Evolutionary conservation across 768 basidiomycete species (phyloP).

Genomic region (Auriscalpium microsporum): DNA sequence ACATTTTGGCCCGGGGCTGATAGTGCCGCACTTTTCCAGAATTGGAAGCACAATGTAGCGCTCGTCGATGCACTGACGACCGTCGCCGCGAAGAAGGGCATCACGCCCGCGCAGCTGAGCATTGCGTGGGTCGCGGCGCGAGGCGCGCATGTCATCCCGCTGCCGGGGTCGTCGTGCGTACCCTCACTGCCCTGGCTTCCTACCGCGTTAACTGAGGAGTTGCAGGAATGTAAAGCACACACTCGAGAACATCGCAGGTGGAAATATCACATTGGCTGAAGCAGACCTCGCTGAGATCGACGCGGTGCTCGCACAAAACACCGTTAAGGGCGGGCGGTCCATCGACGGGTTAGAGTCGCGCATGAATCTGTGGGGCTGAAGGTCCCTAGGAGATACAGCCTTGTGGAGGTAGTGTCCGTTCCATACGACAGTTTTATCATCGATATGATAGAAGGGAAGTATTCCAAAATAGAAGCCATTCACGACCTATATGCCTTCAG

Average conservation of each 20-base stretch:
- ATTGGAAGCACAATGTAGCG: conserved; percentile 32
- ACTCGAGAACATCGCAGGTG: conserved; percentile 33
- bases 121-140: conserved; percentile 32
- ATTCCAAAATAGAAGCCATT: no score
- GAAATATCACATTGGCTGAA: conserved; percentile 25
- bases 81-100: conserved; percentile 34
- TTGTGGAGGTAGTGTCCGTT: no score
- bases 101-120: conserved; percentile 32
- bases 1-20: neutral
- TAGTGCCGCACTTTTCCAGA: conserved; percentile 15
- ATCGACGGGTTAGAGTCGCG: conserved; percentile 12
- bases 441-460: no score
- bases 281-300: conserved; percentile 33
- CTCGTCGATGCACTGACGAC: conserved; percentile 32
- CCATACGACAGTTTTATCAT: no score
- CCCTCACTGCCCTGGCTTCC: neutral
- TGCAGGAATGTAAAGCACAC: conserved; percentile 32
- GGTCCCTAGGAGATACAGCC: no score
- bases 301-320: conserved; percentile 25
- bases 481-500: no score
- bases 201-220: neutral
- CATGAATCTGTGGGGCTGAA: conserved; percentile 28
- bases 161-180: conserved; percentile 38
- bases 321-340: conserved; percentile 35
- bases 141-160: conserved; percentile 33